phyloP scores from a whole-genome alignment of 345 rosid species.

The Gossypium raimondii region DNA sequence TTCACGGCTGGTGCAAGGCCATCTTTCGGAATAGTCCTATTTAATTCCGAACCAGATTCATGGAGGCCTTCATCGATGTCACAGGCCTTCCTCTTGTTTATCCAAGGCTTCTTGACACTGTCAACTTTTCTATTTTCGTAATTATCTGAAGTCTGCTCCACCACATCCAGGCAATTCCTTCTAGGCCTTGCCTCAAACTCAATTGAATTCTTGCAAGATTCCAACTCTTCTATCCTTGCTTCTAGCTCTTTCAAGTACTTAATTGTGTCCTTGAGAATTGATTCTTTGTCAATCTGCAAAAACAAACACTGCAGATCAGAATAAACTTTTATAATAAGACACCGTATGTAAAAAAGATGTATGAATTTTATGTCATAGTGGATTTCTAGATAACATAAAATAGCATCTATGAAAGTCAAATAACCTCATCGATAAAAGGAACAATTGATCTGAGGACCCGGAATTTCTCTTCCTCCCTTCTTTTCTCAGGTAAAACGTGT shows the following conservation, averaged over 20 bases:
- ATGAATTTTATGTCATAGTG: neutral
- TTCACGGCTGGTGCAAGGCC: conserved; percentile 32
- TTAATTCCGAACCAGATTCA: conserved; percentile 37
- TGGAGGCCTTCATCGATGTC: conserved; percentile 38
- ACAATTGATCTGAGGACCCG: conserved; percentile 51
- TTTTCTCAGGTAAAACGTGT: conserved; percentile 25
- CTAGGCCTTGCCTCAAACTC: conserved; percentile 42
- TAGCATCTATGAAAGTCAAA: neutral
- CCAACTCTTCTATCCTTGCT: conserved; percentile 73
- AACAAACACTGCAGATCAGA: neutral
- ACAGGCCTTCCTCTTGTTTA: conserved; percentile 62
- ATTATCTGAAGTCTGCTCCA: conserved; percentile 70
- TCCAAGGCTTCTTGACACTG: conserved; percentile 31
- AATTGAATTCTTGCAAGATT: conserved; percentile 63
- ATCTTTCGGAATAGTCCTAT: conserved; percentile 19
- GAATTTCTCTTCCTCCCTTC: conserved; percentile 50
- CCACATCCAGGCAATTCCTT: conserved; percentile 38
- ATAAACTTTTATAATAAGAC: neutral
- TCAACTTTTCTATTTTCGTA: conserved; percentile 33
- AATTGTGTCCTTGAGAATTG: conserved; percentile 57
- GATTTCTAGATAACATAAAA: neutral
- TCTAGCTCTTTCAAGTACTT: conserved; percentile 61
- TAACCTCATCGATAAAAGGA: conserved; percentile 63
- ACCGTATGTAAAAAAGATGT: neutral
- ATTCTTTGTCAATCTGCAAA: conserved; percentile 57